phyloP scores from a whole-genome alignment of 257 asterid species.

The Osmanthus fragrans region DNA sequence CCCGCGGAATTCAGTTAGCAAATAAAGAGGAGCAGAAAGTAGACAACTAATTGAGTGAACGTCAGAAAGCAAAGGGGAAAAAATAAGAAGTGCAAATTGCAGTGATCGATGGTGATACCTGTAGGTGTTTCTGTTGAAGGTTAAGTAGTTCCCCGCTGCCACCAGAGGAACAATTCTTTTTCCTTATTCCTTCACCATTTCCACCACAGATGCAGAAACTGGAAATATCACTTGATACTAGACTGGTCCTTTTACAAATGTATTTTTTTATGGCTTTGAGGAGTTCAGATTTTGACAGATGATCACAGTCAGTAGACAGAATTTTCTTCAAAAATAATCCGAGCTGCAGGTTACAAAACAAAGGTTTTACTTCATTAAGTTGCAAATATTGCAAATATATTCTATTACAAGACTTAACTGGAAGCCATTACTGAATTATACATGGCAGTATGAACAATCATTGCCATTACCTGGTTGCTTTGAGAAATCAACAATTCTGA shows the following conservation, averaged over 20 bases:
- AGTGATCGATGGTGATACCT: constrained; percentile 41
- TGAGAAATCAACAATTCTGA: constrained; percentile 63
- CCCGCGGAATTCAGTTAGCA: not conserved
- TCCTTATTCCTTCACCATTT: constrained; percentile 30
- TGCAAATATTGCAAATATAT: constrained; percentile 7
- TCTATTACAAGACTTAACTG: constrained; percentile 8
- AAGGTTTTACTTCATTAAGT: constrained; percentile 21
- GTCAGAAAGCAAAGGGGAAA: constrained; percentile 1
- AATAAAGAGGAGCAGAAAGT: not conserved
- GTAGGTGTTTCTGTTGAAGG: constrained; percentile 60
- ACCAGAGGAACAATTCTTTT: constrained; percentile 28
- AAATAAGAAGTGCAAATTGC: not conserved
- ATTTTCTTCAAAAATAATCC: constrained; percentile 64
- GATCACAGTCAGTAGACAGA: constrained; percentile 43
- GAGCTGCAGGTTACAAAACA: constrained; percentile 52
- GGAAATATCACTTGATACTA: constrained; percentile 59
- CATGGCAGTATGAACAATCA: not conserved
- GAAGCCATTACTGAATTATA: constrained; percentile 4
- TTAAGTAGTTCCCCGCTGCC: constrained; percentile 50
- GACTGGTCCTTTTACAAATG: constrained; percentile 57
- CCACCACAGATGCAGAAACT: constrained; percentile 72
- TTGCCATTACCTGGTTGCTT: constrained; percentile 66
- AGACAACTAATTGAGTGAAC: constrained; percentile 2
- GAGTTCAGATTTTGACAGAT: constrained; percentile 56
- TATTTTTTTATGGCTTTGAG: constrained; percentile 64